Evolutionary conservation across 495 filamentous ascomycete genomes (phyloP), one percentile per base, ranked within the genome.

Genomic region (Aspergillus cavernicola): DNA sequence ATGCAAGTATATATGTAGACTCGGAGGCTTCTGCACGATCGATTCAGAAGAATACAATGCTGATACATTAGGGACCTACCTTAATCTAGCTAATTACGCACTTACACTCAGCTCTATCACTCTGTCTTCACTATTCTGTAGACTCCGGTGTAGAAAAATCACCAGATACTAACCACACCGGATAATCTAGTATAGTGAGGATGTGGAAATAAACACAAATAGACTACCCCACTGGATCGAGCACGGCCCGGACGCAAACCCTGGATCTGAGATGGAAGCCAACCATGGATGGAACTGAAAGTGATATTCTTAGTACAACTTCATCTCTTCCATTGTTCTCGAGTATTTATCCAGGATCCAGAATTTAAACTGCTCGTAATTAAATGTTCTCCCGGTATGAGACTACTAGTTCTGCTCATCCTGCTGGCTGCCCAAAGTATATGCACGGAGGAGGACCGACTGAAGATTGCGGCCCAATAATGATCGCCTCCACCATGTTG

Each of bases 381-480:
- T n/a, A n/a, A n/a, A n/a, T n/a, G n/a, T 33, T 26, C 44, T 40
- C 16, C 50, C 44, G 45, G 42, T 38, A 33, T 5, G 26, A 29
- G 9, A 36, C 33, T 46, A 29, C 13, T 53, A 13, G n/a, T 13
- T 20, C 50, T 13, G 26, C 23, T n/a, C n/a, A 38, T 51, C 16
- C 26, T 51, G 36, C 48, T 59, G 29, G 55, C 46, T 57, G 59
- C 59, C 59, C 59, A 61, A 61, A 56, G 52, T 40, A 44, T 39
- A 53, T 47, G 44, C 44, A 47, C 50, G 51, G 35, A 54, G 19
- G 31, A 50, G 45, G 56, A 24, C 40, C 26, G 43, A 46, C 38
- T 40, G 31, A n/a, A n/a, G 26, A 20, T 60, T 60, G 53, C 58
- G 58, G 58, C 58, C 58, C 58, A 60, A 60, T 56, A 37, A 53